These are phyloP conservation scores for Malus hybrid DNA, from an alignment of 331 rosid genomes.

Conservation along the genomic window DNA sequence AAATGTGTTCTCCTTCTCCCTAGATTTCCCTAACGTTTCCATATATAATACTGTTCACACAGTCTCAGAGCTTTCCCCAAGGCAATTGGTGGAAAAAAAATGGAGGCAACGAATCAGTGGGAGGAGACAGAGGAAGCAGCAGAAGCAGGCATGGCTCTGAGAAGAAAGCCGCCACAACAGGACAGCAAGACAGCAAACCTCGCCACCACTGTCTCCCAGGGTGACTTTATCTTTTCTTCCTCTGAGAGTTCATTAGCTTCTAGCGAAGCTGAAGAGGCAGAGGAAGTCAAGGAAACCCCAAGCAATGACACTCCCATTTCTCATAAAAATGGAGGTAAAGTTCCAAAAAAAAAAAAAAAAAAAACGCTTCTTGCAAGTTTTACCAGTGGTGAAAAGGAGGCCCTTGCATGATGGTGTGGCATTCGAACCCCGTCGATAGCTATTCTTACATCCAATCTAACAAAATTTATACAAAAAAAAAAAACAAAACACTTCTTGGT, in stretches of 20 bases:
- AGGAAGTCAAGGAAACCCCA: background rate
- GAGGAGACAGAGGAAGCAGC: constrained; percentile 9
- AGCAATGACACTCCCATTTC: background rate
- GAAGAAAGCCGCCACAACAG: background rate
- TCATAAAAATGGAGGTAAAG: constrained; percentile 16
- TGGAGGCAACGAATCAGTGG: constrained; percentile 14
- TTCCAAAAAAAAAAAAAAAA: too few species aligned
- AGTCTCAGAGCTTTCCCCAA: too few species aligned
- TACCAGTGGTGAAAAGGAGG: too few species aligned
- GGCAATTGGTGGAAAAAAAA: background rate
- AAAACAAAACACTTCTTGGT: too few species aligned
- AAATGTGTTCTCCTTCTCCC: too few species aligned
- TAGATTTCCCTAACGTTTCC: too few species aligned
- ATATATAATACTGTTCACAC: too few species aligned
- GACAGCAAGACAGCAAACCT: background rate
- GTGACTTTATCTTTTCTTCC: background rate
- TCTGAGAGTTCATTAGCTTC: background rate
- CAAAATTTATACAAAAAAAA: too few species aligned
- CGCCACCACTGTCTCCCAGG: background rate
- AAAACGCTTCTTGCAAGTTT: too few species aligned
- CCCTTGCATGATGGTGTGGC: rapidly evolving
- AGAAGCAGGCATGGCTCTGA: background rate
- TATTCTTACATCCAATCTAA: too few species aligned
- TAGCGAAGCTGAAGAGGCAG: background rate
- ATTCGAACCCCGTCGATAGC: rapidly evolving